A percentile compares a stretch with the other conserved stretches of the same genome.
phyloP scores from a whole-genome alignment of 208 protist genomes.

The Leishmania tropica region DNA sequence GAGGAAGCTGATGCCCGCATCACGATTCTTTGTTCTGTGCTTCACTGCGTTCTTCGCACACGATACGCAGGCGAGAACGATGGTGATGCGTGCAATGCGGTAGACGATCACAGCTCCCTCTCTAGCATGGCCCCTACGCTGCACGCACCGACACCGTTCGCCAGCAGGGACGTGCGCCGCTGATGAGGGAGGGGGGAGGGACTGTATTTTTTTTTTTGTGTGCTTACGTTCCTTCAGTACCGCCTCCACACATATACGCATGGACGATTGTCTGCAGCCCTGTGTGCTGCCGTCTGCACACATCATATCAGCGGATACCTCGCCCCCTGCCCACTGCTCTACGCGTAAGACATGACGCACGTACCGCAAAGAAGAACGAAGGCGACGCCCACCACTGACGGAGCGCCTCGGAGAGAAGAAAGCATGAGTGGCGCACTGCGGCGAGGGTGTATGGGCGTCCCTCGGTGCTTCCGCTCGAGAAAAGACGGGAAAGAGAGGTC shows the following conservation, averaged over 20 bases:
- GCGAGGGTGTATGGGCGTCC: background rate
- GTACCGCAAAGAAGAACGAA: background rate
- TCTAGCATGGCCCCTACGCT: background rate
- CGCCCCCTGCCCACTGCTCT: background rate
- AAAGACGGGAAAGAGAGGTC: background rate
- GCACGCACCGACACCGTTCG: background rate
- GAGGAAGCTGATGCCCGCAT: constrained; percentile 4
- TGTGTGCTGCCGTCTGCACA: background rate
- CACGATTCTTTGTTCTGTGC: background rate
- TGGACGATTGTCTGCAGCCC: background rate
- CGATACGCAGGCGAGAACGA: background rate
- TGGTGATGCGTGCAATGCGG: background rate
- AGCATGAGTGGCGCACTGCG: background rate
- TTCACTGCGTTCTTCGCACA: background rate
- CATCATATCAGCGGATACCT: background rate
- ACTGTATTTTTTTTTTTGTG: background rate
- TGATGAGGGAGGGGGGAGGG: background rate
- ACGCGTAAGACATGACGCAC: background rate
- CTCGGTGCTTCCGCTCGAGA: background rate
- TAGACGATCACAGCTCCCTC: background rate
- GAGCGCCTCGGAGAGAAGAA: background rate
- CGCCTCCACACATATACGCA: background rate
- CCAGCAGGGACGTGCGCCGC: background rate
- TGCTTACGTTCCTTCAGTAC: no score
- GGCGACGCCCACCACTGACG: background rate